These are phyloP conservation scores for Amaranthus cruentus DNA, from an alignment of 148 eudicot genomes.

Conservation along the genomic window DNA sequence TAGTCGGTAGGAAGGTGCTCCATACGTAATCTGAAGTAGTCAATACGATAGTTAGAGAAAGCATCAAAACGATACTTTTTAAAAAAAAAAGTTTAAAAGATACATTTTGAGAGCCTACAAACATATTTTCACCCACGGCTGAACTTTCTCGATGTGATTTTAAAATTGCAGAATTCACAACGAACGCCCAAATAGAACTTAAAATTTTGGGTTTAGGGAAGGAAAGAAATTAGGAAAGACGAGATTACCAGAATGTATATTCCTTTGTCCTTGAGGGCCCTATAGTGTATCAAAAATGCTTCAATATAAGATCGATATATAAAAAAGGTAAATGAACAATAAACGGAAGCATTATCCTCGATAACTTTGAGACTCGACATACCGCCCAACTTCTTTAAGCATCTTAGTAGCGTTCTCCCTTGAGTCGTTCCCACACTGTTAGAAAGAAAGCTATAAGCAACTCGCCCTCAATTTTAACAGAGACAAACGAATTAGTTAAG, in stretches of 20 bases:
- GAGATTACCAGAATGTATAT: constrained; percentile 73
- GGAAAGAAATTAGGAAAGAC: constrained; percentile 12
- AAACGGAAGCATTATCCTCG: neutral
- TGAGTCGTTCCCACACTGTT: constrained; percentile 77
- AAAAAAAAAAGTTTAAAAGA: neutral
- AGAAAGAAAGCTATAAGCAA: constrained; percentile 22
- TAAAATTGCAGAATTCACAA: neutral
- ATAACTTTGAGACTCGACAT: constrained; percentile 17
- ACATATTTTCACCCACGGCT: neutral
- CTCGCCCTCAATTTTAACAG: constrained; percentile 3
- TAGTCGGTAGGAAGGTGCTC: constrained; percentile 70
- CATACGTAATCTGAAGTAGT: constrained; percentile 73
- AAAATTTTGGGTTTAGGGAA: constrained; percentile 2
- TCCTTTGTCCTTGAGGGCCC: constrained; percentile 93
- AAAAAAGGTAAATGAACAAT: constrained; percentile 33
- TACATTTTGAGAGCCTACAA: neutral
- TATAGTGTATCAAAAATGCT: constrained; percentile 87
- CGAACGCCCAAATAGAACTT: neutral
- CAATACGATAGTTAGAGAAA: constrained; percentile 7
- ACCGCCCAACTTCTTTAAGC: constrained; percentile 84
- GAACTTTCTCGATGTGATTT: neutral
- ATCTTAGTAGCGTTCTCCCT: constrained; percentile 60
- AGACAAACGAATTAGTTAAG: constrained; percentile 6
- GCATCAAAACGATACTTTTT: neutral
- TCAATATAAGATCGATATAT: constrained; percentile 55